Evolutionary conservation across 192 early-diverging fungal genomes (phyloP), one percentile per base, ranked within the genome.

Genomic region (Mortierella antarctica): DNA sequence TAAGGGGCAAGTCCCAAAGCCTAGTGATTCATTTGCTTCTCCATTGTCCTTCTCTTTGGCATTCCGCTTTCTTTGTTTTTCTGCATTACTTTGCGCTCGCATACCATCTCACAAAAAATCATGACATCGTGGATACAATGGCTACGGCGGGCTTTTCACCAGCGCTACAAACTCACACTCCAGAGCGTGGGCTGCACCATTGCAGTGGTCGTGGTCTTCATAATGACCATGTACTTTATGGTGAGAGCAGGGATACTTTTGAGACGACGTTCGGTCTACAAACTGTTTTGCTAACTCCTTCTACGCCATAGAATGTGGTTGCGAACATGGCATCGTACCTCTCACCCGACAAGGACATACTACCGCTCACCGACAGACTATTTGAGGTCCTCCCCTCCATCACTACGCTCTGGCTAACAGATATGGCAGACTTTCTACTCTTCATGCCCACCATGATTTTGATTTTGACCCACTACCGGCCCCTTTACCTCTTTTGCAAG

Each of bases 321-420:
- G 91, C 91, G 51, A 92, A 90, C 58, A 79, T 89, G 8, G 91
- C 91, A 0, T 88, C 87, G 21, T 82, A 87, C 68, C 85, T 88
- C 54, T 87, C 86, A 73, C 77, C 70, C 9, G 65, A 80, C 60
- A 80, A 80, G 6, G 39, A 50, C 23, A 70, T 21, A 0, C 70
- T 64, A 11, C 84, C 76, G 54, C 67, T 80, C 11, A 71, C 84
- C 10, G 88, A 92, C 48, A 83, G 87, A 48, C 84, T 88, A 64
- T 92, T 89, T 65, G 86, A 83, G 21, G 89, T 85, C 14, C 87
- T 92, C 65, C 87, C 87, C 0, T 71, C 84, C 13, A 75, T 90
- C 49, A 63, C 83, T 31, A 41, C 84, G 7, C 78, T 92, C 67
- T 89, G 85, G 86, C 65, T 90, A 58, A 92, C 89, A 18, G 91